phyloP scores from a whole-genome alignment of 1,284 basidiomycete genomes.

The Fomes fomentarius region DNA sequence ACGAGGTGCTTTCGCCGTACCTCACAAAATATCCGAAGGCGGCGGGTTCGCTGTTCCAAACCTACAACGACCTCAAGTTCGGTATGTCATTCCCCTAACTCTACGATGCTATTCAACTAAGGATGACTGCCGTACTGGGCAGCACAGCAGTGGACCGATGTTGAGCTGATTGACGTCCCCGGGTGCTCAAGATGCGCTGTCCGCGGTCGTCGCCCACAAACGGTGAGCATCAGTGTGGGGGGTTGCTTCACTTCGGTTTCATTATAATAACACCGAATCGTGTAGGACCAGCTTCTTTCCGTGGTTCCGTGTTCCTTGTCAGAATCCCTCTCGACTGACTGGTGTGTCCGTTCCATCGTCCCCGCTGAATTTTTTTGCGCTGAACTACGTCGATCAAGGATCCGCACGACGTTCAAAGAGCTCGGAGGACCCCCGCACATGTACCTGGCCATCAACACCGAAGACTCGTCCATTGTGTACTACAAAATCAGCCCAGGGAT shows the following conservation, averaged over 20 bases:
- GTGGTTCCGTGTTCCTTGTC: slow-evolving; percentile 71
- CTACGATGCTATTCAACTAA: background rate
- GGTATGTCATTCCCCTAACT: slow-evolving; percentile 18
- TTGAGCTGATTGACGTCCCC: slow-evolving; percentile 63
- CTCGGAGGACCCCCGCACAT: slow-evolving; percentile 53
- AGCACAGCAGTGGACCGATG: slow-evolving; percentile 74
- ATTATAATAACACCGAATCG: background rate
- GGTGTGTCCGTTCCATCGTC: slow-evolving; percentile 30
- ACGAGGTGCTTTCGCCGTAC: slow-evolving; percentile 27
- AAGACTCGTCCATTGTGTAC: slow-evolving; percentile 82
- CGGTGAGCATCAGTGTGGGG: slow-evolving; percentile 41
- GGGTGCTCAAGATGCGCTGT: slow-evolving; percentile 59
- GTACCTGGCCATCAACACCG: slow-evolving; percentile 70
- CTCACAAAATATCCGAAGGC: slow-evolving; percentile 34
- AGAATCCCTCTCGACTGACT: slow-evolving; percentile 62
- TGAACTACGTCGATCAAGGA: slow-evolving; percentile 41
- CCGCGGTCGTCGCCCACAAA: slow-evolving; percentile 57
- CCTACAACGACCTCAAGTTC: slow-evolving; percentile 40
- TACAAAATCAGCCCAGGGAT: slow-evolving; percentile 79
- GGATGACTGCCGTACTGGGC: background rate
- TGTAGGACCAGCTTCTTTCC: slow-evolving; percentile 43
- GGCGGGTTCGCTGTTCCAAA: slow-evolving; percentile 38
- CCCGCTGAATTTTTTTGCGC: background rate
- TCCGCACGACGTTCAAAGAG: slow-evolving; percentile 56
- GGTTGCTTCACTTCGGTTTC: background rate